Evolutionary conservation across 768 basidiomycete species (phyloP), one percentile per base, ranked within the genome.

Genomic region (Clitopilus passeckerianus): DNA sequence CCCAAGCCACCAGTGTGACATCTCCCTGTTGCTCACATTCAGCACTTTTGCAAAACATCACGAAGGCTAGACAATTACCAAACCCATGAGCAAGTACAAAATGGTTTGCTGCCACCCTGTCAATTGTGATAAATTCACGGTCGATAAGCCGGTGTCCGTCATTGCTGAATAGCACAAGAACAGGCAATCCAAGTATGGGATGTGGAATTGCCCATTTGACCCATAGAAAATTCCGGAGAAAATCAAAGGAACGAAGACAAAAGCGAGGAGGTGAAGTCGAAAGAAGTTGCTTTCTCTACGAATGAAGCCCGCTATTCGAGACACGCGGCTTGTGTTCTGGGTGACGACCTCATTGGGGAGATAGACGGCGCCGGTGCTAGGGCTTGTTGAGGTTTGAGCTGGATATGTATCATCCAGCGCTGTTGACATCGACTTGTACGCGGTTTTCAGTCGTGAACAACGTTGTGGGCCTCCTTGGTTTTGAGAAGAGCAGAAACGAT

Each of bases 191-290:
- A 86, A 57, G 64, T 78, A 88, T 14, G 70, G 69, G 60, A 86
- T 70, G 22, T 66, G 72, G 61, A 74, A 83, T 15, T 71, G 73
- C 0, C 83, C 88, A 71, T 89, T 89, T 35, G 72, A 80, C 0
- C 74, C 87, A 65, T 84, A 91, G 72, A 90, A 86, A 33, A 93
- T 83, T 4, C 73, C 84, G 12, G 84, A 81, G 24, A 78, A 71
- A 53, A 90, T 70, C 30, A 91, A 75, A 1, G 89, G 89, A 7
- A 83, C 70, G 59, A 87, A 62, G 15, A 77, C 77, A 67, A 85
- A 84, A 20, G 77, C 78, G 24, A 73, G 57, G 9, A 85, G 67
- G 53, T 84, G 83, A 6, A 80, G 59, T 8, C 85, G 74, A 62
- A 81, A 86, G 70, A 86, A 86, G 23, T 82, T 86, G 61, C 71